These are phyloP conservation scores for Dactylonectria estremocensis DNA, from an alignment of 2,329 filamentous ascomycete genomes.

Conservation along the genomic window DNA sequence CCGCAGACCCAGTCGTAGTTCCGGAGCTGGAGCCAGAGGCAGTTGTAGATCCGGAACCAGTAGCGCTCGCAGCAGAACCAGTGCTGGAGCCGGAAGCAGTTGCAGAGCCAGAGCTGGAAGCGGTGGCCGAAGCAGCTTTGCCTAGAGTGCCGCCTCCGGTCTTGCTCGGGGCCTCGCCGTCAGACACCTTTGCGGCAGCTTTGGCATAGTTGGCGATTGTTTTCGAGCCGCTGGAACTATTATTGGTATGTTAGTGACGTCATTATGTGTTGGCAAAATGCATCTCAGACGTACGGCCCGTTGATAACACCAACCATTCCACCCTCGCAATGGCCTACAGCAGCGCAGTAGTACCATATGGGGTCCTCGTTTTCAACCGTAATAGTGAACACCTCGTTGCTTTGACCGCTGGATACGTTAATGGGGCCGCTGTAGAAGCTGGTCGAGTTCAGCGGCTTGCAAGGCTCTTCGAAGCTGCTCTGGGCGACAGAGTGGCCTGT, in stretches of 20 bases:
- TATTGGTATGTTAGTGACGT: not conserved
- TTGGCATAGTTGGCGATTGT: conserved; percentile 35
- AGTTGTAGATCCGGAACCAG: conserved; percentile 28
- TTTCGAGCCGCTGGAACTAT: conserved; percentile 38
- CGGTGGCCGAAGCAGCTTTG: conserved; percentile 32
- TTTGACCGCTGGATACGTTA: conserved; percentile 29
- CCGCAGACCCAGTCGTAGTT: not conserved
- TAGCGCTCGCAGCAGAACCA: conserved; percentile 22
- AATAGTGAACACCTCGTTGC: conserved; percentile 40
- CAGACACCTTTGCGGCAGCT: conserved; percentile 31
- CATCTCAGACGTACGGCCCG: conserved; percentile 42
- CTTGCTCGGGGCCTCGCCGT: conserved; percentile 40
- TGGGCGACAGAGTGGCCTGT: conserved; percentile 75
- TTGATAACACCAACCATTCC: conserved; percentile 70
- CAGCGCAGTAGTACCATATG: conserved; percentile 76
- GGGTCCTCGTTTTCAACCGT: conserved; percentile 62
- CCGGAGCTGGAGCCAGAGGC: conserved; percentile 9
- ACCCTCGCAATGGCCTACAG: conserved; percentile 71
- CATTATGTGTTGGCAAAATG: not conserved
- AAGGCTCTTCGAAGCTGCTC: conserved; percentile 73
- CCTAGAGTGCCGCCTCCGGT: conserved; percentile 40
- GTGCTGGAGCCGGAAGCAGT: not conserved
- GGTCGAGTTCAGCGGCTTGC: conserved; percentile 65
- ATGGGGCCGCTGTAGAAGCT: conserved; percentile 60
- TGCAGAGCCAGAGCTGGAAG: conserved; percentile 1